These are phyloP conservation scores for Stenocarpella maydis DNA, from an alignment of 2,329 filamentous ascomycete genomes.

Conservation along the genomic window DNA sequence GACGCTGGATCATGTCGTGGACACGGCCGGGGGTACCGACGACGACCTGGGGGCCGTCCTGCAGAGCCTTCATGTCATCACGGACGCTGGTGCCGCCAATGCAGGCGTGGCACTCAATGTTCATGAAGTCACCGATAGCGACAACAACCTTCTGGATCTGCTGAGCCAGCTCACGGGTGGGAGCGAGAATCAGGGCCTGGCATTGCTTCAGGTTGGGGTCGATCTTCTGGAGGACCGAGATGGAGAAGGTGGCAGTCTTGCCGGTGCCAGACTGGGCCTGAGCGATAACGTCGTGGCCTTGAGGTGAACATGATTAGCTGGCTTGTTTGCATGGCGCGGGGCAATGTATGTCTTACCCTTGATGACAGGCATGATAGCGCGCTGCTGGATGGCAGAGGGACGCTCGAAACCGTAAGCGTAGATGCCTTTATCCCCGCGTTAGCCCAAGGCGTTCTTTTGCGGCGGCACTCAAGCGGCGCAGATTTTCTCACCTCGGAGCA, in stretches of 20 bases:
- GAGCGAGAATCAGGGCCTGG: constrained; percentile 93
- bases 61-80: constrained; percentile 96
- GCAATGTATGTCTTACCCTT: constrained; percentile 74
- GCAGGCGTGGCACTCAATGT: constrained; percentile 97
- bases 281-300: constrained; percentile 97
- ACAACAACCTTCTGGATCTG: constrained; percentile 99
- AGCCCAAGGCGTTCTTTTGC: constrained; percentile 37
- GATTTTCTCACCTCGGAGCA: constrained; percentile 80
- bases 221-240: constrained; percentile 95
- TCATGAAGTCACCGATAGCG: constrained; percentile 99
- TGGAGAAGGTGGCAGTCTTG: constrained; percentile 96
- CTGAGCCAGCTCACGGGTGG: constrained; percentile 94
- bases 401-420: constrained; percentile 99
- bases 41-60: constrained; percentile 97
- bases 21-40: constrained; percentile 97
- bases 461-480: constrained; percentile 35
- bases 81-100: constrained; percentile 98
- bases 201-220: constrained; percentile 92
- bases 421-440: constrained; percentile 67
- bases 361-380: constrained; percentile 99
- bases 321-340: background rate
- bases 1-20: constrained; percentile 68
- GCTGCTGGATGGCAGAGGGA: constrained; percentile 99
- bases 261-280: constrained; percentile 98
- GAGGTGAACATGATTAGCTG: constrained; percentile 36